Conservation (phyloP, 2,329 filamentous ascomycete genomes). For the Ophiostoma sp. region DNA sequence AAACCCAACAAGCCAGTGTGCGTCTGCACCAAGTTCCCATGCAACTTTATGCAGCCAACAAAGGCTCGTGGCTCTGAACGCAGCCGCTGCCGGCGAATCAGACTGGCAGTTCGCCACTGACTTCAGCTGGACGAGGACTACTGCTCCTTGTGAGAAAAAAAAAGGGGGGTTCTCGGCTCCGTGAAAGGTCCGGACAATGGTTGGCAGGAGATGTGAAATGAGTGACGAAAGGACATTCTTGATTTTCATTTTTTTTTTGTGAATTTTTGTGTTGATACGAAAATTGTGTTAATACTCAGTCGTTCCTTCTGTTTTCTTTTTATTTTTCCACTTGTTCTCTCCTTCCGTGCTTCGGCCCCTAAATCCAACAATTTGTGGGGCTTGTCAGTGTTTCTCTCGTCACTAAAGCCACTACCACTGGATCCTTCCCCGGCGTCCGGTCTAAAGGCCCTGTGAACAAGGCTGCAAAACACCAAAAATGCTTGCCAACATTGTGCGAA, state of each 20-base stretch:
- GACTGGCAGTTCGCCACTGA: slow-evolving; percentile 3
- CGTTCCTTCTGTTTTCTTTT: background rate
- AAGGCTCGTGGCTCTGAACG: background rate
- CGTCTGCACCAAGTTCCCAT: background rate
- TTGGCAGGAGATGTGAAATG: background rate
- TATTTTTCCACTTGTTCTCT: no score
- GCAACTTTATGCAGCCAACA: background rate
- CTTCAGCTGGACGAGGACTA: background rate
- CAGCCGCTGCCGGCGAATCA: background rate
- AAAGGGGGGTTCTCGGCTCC: background rate
- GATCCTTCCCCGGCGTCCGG: background rate
- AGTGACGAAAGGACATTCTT: no score
- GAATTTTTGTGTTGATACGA: background rate
- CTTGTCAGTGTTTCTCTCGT: background rate
- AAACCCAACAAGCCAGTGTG: background rate
- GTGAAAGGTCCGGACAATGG: background rate
- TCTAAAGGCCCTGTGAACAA: background rate
- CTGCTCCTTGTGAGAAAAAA: background rate
- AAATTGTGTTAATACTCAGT: background rate
- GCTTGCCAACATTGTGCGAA: background rate
- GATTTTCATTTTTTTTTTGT: background rate
- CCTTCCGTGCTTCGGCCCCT: background rate
- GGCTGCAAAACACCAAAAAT: background rate
- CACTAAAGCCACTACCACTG: background rate
- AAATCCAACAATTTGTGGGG: background rate